A percentile compares a stretch with the other conserved stretches of the same genome.
Conservation (phyloP, 1,284 basidiomycete genomes). For the Stereum hirsutum region DNA sequence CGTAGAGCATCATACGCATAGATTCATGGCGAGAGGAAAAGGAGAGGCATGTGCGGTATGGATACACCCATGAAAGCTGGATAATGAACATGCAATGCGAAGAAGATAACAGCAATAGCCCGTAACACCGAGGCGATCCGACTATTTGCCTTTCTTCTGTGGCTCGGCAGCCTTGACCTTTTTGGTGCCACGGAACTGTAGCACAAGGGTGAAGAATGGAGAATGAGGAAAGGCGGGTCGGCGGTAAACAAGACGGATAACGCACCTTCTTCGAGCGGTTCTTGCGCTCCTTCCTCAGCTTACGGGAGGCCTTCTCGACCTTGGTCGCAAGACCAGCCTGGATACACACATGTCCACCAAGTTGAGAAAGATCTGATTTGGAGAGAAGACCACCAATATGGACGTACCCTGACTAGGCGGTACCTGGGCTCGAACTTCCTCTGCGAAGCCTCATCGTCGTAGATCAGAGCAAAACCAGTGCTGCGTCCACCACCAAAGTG, state of each 20-base stretch:
- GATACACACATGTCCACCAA: background rate
- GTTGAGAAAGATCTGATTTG: slow-evolving; percentile 3
- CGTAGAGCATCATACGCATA: slow-evolving; percentile 36
- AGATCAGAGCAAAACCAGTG: slow-evolving; percentile 96
- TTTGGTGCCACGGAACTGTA: slow-evolving; percentile 82
- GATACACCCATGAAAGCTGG: slow-evolving; percentile 29
- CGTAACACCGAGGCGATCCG: slow-evolving; percentile 15
- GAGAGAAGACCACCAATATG: slow-evolving; percentile 4
- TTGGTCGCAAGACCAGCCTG: slow-evolving; percentile 82
- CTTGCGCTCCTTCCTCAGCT: slow-evolving; percentile 99
- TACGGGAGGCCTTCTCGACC: slow-evolving; percentile 89
- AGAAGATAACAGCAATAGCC: slow-evolving; percentile 17
- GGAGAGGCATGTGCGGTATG: slow-evolving; percentile 29
- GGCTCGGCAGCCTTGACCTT: slow-evolving; percentile 89
- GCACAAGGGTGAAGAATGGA: slow-evolving; percentile 2
- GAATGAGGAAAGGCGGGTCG: slow-evolving; percentile 3
- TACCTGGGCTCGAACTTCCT: slow-evolving; percentile 97
- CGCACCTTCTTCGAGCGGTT: slow-evolving; percentile 96
- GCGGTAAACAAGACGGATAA: slow-evolving; percentile 7
- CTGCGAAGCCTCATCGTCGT: slow-evolving; percentile 93
- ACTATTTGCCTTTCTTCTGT: slow-evolving; percentile 80
- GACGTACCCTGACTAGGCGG: slow-evolving; percentile 87
- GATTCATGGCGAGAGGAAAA: slow-evolving; percentile 29
- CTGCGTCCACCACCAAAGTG: slow-evolving; percentile 98
- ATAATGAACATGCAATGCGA: slow-evolving; percentile 28